Conservation (phyloP, 2,329 filamentous ascomycete genomes). For the Trichoderma brevicompactum region DNA sequence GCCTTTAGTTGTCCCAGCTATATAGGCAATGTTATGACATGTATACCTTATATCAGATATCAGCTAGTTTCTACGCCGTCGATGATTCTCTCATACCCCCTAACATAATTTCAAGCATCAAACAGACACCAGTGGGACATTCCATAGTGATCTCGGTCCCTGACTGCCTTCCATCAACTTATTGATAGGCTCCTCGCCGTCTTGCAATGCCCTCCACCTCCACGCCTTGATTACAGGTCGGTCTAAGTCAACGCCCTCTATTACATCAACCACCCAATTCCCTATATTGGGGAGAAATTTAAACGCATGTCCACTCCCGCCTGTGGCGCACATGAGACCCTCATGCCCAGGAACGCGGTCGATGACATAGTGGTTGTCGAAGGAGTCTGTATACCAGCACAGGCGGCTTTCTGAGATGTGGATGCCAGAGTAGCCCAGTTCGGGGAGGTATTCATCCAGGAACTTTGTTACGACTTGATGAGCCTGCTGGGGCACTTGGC, state of each 20-base stretch:
- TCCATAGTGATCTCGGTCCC: slow-evolving; percentile 2
- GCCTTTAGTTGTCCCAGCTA: no score
- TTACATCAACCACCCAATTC: slow-evolving; percentile 56
- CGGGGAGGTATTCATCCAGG: slow-evolving; percentile 48
- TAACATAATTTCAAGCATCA: background rate
- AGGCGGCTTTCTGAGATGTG: slow-evolving; percentile 34
- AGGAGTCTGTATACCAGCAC: slow-evolving; percentile 43
- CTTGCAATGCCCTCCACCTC: slow-evolving; percentile 23
- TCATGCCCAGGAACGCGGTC: slow-evolving; percentile 55
- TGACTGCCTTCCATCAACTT: slow-evolving; percentile 22
- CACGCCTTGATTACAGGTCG: slow-evolving; percentile 15
- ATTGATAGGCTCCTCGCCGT: slow-evolving; percentile 7
- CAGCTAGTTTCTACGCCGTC: background rate
- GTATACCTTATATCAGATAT: no score
- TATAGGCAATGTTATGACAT: no score
- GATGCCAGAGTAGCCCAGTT: slow-evolving; percentile 44
- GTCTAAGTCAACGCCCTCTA: slow-evolving; percentile 18
- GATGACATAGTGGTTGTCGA: slow-evolving; percentile 42
- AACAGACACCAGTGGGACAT: slow-evolving; percentile 7
- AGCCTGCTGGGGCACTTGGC: slow-evolving; percentile 38
- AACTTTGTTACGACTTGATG: slow-evolving; percentile 41
- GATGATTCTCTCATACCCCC: no score
- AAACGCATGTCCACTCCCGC: slow-evolving; percentile 65
- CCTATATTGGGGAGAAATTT: slow-evolving; percentile 65
- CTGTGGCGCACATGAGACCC: slow-evolving; percentile 63